A percentile compares a stretch with the other conserved stretches of the same genome.
Evolutionary conservation across 345 rosid species (phyloP).

Genomic region (Populus alba): DNA sequence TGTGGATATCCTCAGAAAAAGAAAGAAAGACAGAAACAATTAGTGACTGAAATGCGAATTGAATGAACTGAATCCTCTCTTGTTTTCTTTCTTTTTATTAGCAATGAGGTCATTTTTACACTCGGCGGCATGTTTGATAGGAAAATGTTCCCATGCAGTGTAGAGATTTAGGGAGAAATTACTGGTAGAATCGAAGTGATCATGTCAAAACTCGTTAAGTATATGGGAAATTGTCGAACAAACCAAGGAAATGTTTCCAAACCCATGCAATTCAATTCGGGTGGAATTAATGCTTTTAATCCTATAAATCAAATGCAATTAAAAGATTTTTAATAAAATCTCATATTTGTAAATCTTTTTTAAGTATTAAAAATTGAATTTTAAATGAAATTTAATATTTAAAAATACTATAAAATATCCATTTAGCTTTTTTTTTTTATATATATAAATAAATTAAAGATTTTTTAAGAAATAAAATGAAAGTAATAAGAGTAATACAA

Average conservation of each 20-base stretch:
- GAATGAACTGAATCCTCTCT: not conserved
- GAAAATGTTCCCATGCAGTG: not conserved
- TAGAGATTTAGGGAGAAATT: not conserved
- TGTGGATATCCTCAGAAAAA: not conserved
- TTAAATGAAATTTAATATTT: no score
- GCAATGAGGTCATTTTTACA: not conserved
- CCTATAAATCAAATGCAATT: no score
- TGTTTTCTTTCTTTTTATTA: not conserved
- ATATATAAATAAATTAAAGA: no score
- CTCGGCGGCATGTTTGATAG: not conserved
- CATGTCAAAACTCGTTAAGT: not conserved
- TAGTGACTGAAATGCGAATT: not conserved
- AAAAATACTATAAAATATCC: no score
- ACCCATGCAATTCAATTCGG: not conserved
- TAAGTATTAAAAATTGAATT: no score
- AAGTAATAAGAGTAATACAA: no score
- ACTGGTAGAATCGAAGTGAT: not conserved
- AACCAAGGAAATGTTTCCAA: not conserved
- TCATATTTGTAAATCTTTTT: no score
- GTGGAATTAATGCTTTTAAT: not conserved
- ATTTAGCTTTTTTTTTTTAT: no score
- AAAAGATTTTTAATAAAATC: no score
- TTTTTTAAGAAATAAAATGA: no score
- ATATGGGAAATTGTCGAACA: not conserved
- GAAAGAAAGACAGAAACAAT: not conserved